Percentiles rank a stretch among this genome's conserved stretches.
Conservation (phyloP, 345 rosid genomes). For the Geranium rotundifolium region DNA sequence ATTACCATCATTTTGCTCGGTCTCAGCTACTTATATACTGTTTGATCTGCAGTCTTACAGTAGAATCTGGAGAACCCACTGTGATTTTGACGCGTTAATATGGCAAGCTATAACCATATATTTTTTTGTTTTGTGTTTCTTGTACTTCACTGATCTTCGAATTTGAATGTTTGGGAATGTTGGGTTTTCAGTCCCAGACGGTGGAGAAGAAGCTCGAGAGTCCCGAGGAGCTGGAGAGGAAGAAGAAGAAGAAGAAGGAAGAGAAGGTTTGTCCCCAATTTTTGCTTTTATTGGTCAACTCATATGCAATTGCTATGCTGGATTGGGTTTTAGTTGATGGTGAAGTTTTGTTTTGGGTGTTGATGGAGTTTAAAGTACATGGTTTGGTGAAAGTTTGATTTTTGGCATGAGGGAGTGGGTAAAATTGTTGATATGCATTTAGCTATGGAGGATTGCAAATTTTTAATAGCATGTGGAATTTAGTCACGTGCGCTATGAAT, state of each 20-base stretch:
- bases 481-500: no score
- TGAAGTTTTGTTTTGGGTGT: no score
- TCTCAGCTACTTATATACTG: no score
- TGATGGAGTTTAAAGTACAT: no score
- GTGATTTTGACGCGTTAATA: not conserved
- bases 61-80: not conserved
- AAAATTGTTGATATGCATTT: not conserved
- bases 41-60: not conserved
- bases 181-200: constrained; percentile 30
- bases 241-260: constrained; percentile 88
- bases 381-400: no score
- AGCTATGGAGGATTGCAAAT: not conserved
- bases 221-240: constrained; percentile 66
- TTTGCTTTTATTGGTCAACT: not conserved
- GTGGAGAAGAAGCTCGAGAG: constrained; percentile 43
- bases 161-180: not conserved
- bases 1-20: no score
- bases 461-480: no score
- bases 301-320: not conserved
- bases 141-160: not conserved
- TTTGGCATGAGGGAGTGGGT: no score
- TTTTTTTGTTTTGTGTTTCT: not conserved
- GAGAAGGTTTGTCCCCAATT: constrained; percentile 42
- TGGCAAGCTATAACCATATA: not conserved
- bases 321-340: not conserved